These are phyloP conservation scores for Xylaria grammica DNA, from an alignment of 495 filamentous ascomycete species.

Conservation along the genomic window DNA sequence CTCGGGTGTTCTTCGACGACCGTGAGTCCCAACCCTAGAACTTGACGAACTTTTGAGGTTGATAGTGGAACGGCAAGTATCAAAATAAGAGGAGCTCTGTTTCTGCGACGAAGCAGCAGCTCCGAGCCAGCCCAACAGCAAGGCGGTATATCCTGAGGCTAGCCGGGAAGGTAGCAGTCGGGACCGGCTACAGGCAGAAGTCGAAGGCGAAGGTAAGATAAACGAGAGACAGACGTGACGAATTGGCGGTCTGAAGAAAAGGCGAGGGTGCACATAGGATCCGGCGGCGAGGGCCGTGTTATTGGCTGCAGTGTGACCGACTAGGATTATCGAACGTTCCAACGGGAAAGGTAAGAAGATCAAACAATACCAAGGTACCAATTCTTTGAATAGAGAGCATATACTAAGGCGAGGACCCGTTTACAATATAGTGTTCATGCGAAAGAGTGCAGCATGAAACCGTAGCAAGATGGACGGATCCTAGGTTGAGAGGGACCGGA, in stretches of 20 bases:
- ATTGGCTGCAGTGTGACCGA: constrained; percentile 24
- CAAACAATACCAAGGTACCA: constrained; percentile 15
- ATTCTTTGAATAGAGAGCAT: not conserved
- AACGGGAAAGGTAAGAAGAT: constrained; percentile 19
- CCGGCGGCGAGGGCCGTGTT: constrained; percentile 20
- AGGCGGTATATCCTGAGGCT: constrained; percentile 7
- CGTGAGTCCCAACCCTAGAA: not conserved
- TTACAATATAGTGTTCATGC: constrained; percentile 32
- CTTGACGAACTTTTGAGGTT: not conserved
- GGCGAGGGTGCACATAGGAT: constrained; percentile 14
- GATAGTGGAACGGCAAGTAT: not conserved
- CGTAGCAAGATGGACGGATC: constrained; percentile 13
- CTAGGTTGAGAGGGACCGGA: not conserved
- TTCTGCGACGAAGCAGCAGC: not conserved
- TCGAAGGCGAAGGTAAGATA: constrained; percentile 1
- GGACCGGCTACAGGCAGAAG: constrained; percentile 13
- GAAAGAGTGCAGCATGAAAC: constrained; percentile 28
- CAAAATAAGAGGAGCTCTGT: not conserved
- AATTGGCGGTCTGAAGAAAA: constrained; percentile 14
- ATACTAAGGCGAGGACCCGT: constrained; percentile 7
- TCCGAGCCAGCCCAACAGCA: not conserved
- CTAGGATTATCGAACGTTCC: constrained; percentile 19
- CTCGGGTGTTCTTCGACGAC: constrained; percentile 1
- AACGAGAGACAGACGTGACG: constrained; percentile 17
- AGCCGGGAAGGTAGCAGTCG: constrained; percentile 13